phyloP scores from a whole-genome alignment of 2,329 filamentous ascomycete species.

The Ascocoryne sarcoides region DNA sequence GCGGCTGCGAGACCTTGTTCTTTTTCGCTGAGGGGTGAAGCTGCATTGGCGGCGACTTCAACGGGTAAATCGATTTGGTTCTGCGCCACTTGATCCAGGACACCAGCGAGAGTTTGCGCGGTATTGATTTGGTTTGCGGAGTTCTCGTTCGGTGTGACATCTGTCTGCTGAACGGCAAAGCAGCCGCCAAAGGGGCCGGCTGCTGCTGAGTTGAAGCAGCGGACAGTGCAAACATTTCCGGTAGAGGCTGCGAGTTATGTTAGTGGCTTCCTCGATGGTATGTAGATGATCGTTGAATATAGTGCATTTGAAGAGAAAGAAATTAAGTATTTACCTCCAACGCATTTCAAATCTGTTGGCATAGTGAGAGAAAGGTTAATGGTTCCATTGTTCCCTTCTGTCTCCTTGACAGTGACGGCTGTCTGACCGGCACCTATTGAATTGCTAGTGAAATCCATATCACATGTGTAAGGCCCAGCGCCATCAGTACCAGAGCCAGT shows the following conservation, averaged over 20 bases:
- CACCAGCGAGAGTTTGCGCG: slow-evolving; percentile 34
- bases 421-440: background rate
- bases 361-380: slow-evolving; percentile 48
- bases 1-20: slow-evolving; percentile 14
- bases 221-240: slow-evolving; percentile 49
- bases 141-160: slow-evolving; percentile 35
- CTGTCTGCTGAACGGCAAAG: slow-evolving; percentile 47
- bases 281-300: no score
- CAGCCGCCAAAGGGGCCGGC: slow-evolving; percentile 51
- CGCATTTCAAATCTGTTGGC: slow-evolving; percentile 41
- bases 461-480: slow-evolving; percentile 46
- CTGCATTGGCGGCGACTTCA: slow-evolving; percentile 37
- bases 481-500: slow-evolving; percentile 39
- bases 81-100: slow-evolving; percentile 39
- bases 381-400: slow-evolving; percentile 38
- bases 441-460: slow-evolving; percentile 39
- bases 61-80: slow-evolving; percentile 42
- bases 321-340: slow-evolving; percentile 37
- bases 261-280: no score
- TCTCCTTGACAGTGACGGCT: background rate
- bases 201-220: slow-evolving; percentile 49
- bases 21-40: slow-evolving; percentile 28
- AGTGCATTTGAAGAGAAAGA: background rate
- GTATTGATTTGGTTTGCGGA: slow-evolving; percentile 37
- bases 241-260: slow-evolving; percentile 36